phyloP scores from a whole-genome alignment of 2,329 filamentous ascomycete genomes.

The Ceratocystiopsis minuta region DNA sequence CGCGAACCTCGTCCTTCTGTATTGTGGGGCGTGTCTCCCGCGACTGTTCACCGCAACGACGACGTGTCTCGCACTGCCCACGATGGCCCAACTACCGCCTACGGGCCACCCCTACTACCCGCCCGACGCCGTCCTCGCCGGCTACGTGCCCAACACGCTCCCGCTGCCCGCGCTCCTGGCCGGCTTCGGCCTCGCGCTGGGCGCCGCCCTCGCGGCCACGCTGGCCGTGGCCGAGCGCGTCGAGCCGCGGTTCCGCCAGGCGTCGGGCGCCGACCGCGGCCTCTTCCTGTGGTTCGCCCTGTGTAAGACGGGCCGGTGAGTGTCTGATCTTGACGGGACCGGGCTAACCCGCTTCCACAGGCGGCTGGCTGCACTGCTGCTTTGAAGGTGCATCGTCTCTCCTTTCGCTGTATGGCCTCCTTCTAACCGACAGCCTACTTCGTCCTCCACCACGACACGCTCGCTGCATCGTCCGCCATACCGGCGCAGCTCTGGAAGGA shows the following conservation, averaged over 20 bases:
- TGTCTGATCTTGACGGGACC: too few relatives aligned
- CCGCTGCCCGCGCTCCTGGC: constrained; percentile 21
- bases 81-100: too few relatives aligned
- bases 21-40: too few relatives aligned
- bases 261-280: constrained; percentile 22
- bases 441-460: constrained; percentile 44
- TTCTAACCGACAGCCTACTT: constrained; percentile 42
- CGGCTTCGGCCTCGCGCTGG: constrained; percentile 20
- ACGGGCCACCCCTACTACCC: constrained; percentile 41
- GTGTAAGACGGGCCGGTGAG: constrained; percentile 22
- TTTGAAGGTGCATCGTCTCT: constrained; percentile 48
- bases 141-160: constrained; percentile 26
- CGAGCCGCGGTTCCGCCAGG: constrained; percentile 10
- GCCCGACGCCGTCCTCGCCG: constrained; percentile 21
- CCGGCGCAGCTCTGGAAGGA: constrained; percentile 88
- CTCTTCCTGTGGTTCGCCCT: constrained; percentile 35
- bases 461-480: constrained; percentile 51
- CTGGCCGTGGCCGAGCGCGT: constrained; percentile 12
- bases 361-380: constrained; percentile 54
- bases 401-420: background rate
- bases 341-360: constrained; percentile 16
- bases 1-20: too few relatives aligned
- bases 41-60: background rate
- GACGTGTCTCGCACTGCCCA: too few relatives aligned
- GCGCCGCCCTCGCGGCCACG: constrained; percentile 17